Base-by-base conservation (phyloP, 169 alveolate genomes). In the Nephromyces sp. region DNA sequence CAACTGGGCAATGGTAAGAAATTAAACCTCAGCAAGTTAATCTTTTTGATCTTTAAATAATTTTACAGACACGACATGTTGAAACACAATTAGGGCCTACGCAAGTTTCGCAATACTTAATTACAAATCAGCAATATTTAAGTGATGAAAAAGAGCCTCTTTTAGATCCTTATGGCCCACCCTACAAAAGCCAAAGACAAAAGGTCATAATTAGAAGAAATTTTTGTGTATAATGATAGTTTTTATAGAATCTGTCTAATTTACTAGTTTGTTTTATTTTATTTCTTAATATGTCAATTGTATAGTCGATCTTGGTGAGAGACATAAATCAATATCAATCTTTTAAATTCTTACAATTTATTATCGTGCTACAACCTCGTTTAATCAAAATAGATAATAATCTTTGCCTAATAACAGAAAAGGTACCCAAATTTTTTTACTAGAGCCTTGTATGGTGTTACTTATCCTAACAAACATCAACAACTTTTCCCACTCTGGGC, bases 401-500 rank as follows among this genome's bases (percentile, higher is more conserved):
- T n/a, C n/a, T n/a, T n/a, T 65, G 25, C 6, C 6, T 64, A 4
- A 8, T 25, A 35, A 27, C 52, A 70, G 77, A 61, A 35, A n/a
- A 68, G 74, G 5, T 70, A 72, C 75, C 80, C 80, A 0, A 74
- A 74, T 3, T 57, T 74, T 8, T 52, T 61, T 5, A 66, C 80
- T 29, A 52, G 67, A 61, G 80, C 76, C 68, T 24, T 68, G 51
- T 85, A 62, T 76, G 92, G 88, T 32, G 82, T 86, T 2, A 75
- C 85, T 22, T 78, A 85, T 31, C 87, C 87, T 21, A 87, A 84
- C 75, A 85, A 87, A 30, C 93, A 88, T 64, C 92, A 88, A 67
- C 88, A 87, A 72, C 70, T 88, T 6, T 88, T 88, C 73, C 70
- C 75, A 65, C 78, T 86, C 74, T 83, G 87, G 89, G 87, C 92